A percentile compares a stretch with the other conserved stretches of the same genome.
Conservation (phyloP, 495 filamentous ascomycete genomes). For the Penicillium tannophilum region DNA sequence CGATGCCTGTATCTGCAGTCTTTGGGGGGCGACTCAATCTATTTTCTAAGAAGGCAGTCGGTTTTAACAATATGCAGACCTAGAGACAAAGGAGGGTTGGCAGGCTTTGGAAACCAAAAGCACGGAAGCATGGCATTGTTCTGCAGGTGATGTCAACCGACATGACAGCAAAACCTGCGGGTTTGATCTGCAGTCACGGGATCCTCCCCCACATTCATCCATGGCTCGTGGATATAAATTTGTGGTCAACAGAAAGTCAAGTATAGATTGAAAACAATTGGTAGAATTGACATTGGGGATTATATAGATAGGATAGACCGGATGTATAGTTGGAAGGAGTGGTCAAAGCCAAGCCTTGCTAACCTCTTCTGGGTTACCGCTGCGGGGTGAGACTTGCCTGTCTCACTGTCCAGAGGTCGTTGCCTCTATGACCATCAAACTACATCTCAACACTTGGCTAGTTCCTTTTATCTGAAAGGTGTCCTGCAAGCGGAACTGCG, state of each 20-base stretch:
- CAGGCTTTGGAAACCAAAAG: neutral
- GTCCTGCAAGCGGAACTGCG: too few relatives aligned
- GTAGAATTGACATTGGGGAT: neutral
- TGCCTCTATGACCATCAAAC: too few relatives aligned
- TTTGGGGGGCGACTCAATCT: neutral
- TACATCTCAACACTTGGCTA: too few relatives aligned
- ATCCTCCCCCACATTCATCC: conserved; percentile 11
- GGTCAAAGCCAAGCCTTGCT: neutral
- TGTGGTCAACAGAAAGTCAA: neutral
- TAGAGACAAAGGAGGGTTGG: neutral
- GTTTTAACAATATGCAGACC: neutral
- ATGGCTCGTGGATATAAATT: neutral
- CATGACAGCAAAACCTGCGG: neutral
- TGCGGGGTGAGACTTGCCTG: too few relatives aligned
- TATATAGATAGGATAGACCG: neutral
- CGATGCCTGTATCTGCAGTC: neutral
- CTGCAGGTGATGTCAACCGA: conserved; percentile 2
- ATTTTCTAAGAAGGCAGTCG: neutral
- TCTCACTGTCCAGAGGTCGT: too few relatives aligned
- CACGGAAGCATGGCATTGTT: neutral
- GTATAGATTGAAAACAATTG: neutral
- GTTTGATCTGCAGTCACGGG: conserved; percentile 22
- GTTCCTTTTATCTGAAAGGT: too few relatives aligned
- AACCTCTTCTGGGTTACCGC: neutral
- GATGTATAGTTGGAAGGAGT: neutral